These are phyloP conservation scores for Musa balbisiana DNA, from an alignment of 202 grass and related monocot species.

Conservation along the genomic window DNA sequence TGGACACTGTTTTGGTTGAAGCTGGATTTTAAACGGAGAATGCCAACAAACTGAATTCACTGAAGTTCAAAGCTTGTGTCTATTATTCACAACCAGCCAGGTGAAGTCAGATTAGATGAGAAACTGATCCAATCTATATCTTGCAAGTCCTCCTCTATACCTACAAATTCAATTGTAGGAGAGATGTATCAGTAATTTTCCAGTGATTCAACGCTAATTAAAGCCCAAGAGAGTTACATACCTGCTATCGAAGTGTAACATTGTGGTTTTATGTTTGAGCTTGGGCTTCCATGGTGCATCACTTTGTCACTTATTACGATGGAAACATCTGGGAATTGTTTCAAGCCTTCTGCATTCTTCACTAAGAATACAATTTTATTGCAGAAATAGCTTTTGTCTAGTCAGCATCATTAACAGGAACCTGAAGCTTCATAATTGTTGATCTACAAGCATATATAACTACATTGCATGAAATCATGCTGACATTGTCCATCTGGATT, in stretches of 20 bases:
- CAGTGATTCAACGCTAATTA: background rate
- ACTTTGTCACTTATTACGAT: background rate
- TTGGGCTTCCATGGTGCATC: too few species aligned
- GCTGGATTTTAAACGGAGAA: too few species aligned
- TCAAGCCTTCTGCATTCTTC: background rate
- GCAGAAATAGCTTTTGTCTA: background rate
- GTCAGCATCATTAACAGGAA: background rate
- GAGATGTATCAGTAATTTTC: background rate
- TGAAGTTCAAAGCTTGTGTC: background rate
- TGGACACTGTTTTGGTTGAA: background rate
- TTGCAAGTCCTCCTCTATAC: background rate
- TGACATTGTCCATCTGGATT: slow-evolving; percentile 23
- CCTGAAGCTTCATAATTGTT: background rate
- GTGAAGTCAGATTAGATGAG: background rate
- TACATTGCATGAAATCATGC: background rate
- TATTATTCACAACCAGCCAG: background rate
- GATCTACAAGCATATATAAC: background rate
- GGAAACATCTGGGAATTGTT: background rate
- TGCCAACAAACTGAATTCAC: too few species aligned
- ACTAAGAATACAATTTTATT: background rate
- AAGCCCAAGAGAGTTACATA: background rate
- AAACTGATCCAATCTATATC: background rate
- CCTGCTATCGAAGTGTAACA: background rate
- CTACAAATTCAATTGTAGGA: background rate
- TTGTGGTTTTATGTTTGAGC: background rate